Conservation (phyloP, 2,329 filamentous ascomycete species). For the Drechslerella dactyloides region DNA sequence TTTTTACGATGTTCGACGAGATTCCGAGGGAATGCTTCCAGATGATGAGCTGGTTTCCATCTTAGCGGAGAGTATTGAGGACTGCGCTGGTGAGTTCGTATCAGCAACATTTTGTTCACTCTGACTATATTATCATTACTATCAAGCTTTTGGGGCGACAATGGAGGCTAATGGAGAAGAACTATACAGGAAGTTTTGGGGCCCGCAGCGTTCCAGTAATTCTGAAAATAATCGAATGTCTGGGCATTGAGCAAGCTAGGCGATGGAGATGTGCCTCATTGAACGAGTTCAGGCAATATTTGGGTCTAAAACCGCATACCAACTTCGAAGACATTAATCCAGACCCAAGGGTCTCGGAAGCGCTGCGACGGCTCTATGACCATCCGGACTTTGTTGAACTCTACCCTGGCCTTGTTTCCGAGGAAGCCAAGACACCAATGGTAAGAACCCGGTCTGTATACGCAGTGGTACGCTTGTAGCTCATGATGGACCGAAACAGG, state of each 20-base stretch:
- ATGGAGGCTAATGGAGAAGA: constrained; percentile 56
- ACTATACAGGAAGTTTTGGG: constrained; percentile 66
- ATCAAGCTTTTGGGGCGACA: too few species aligned
- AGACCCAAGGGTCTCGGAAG: constrained; percentile 72
- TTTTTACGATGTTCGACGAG: constrained; percentile 70
- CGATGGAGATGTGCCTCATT: constrained; percentile 78
- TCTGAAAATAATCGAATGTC: constrained; percentile 76
- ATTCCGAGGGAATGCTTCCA: constrained; percentile 69
- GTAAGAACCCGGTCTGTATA: constrained; percentile 57
- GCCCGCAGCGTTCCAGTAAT: constrained; percentile 75
- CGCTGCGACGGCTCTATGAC: constrained; percentile 72
- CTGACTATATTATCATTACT: too few species aligned
- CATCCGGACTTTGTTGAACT: constrained; percentile 81
- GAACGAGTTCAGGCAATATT: constrained; percentile 85
- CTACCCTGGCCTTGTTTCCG: constrained; percentile 78
- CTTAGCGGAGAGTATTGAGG: constrained; percentile 72
- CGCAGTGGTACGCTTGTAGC: too few species aligned
- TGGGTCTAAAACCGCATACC: constrained; percentile 75
- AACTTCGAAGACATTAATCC: constrained; percentile 85
- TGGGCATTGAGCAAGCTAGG: constrained; percentile 78
- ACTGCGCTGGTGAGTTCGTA: constrained; percentile 65
- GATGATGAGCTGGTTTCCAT: constrained; percentile 79
- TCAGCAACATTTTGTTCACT: constrained; percentile 50
- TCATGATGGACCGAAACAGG: constrained; percentile 10
- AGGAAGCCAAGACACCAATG: constrained; percentile 77